phyloP scores from a whole-genome alignment of 1,139 yeast genomes.

The Geotrichum bryndzae region DNA sequence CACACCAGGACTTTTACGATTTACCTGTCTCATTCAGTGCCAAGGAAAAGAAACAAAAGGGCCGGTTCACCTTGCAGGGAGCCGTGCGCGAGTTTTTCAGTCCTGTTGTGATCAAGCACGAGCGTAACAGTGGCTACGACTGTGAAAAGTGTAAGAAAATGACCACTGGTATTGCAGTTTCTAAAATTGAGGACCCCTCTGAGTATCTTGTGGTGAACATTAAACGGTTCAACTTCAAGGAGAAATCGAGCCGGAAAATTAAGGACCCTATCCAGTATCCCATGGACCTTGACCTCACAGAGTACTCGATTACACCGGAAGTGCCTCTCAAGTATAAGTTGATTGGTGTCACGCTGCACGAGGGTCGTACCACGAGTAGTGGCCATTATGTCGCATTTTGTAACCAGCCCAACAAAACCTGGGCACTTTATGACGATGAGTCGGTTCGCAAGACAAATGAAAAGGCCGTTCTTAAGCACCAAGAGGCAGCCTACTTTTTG shows the following conservation, averaged over 20 bases:
- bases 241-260: slow-evolving; percentile 65
- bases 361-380: slow-evolving; percentile 83
- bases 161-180: slow-evolving; percentile 71
- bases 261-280: slow-evolving; percentile 83
- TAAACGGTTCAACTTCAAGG: slow-evolving; percentile 63
- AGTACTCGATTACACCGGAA: slow-evolving; percentile 42
- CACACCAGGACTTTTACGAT: slow-evolving; percentile 92
- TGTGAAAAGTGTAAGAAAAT: slow-evolving; percentile 81
- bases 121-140: slow-evolving; percentile 56
- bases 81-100: slow-evolving; percentile 76
- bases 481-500: slow-evolving; percentile 77
- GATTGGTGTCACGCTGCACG: slow-evolving; percentile 85
- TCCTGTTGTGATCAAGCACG: slow-evolving; percentile 67
- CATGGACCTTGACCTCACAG: slow-evolving; percentile 63
- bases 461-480: slow-evolving; percentile 68
- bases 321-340: slow-evolving; percentile 63
- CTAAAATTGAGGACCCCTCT: slow-evolving; percentile 74
- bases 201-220: slow-evolving; percentile 82
- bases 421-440: slow-evolving; percentile 96
- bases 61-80: slow-evolving; percentile 57
- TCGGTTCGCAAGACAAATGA: slow-evolving; percentile 69
- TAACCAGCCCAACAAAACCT: slow-evolving; percentile 72
- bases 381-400: slow-evolving; percentile 94
- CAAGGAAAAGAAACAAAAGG: slow-evolving; percentile 43
- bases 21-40: slow-evolving; percentile 50